phyloP scores from a whole-genome alignment of 140 eudicot species.

The Ambrosia hybrid region DNA sequence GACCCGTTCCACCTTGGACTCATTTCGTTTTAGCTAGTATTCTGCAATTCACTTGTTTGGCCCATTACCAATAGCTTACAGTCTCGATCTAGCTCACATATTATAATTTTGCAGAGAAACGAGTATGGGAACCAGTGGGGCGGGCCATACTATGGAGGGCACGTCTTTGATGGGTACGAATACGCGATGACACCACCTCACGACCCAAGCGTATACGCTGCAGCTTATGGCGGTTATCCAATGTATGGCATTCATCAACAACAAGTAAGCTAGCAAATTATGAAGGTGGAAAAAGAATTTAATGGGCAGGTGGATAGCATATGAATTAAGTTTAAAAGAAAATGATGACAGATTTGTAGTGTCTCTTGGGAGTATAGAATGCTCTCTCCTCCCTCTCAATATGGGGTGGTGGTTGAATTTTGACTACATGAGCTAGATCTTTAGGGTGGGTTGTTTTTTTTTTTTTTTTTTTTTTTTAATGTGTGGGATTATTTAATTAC shows the following conservation, averaged over 20 bases:
- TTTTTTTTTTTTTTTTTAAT: constrained; percentile 17
- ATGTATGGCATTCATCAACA: constrained; percentile 82
- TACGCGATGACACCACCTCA: constrained; percentile 68
- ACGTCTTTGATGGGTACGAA: constrained; percentile 61
- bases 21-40: too few relatives aligned
- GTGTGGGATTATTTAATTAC: constrained; percentile 36
- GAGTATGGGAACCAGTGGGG: constrained; percentile 78
- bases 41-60: neutral
- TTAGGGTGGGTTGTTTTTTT: constrained; percentile 23
- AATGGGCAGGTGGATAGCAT: constrained; percentile 16
- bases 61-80: neutral
- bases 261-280: constrained; percentile 60
- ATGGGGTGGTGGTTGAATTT: constrained; percentile 73
- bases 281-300: constrained; percentile 11
- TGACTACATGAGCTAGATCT: constrained; percentile 55
- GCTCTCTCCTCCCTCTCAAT: constrained; percentile 54
- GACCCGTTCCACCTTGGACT: neutral
- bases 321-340: constrained; percentile 6
- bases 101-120: constrained; percentile 41
- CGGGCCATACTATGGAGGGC: constrained; percentile 80
- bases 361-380: constrained; percentile 42
- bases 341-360: constrained; percentile 38
- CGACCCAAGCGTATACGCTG: constrained; percentile 77
- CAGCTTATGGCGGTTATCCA: constrained; percentile 79
- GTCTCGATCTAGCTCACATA: neutral